Base-by-base conservation (phyloP, 352 stramenopile genomes). In the Pythium brassicae region DNA sequence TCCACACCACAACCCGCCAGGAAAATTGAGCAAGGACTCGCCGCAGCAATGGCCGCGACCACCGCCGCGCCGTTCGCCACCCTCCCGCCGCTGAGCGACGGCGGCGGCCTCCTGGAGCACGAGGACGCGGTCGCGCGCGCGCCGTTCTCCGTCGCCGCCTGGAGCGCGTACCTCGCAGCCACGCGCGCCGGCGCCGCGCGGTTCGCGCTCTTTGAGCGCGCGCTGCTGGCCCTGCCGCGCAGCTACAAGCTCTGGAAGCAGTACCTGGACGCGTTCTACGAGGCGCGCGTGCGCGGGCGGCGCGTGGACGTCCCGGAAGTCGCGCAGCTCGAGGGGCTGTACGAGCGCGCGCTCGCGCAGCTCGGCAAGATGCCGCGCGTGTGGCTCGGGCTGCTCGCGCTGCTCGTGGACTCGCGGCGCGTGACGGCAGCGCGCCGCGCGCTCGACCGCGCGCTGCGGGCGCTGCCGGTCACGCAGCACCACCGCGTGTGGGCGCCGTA, bases 401-500 rank as follows among this genome's bases (percentile, higher is more conserved):
- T 97, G 20, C 59, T 98, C 32, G 70, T 81, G 17, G 65, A 87
- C 47, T 79, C 90, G 70, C 77, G 82, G 56, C 70, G 75, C 22
- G 81, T 96, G 49, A 98, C 90, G 10, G 55, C 65, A 25, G 73
- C 74, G 22, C 88, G 97, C 23, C 83, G 83, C 37, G 84, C 90
- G 25, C 98, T 99, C 55, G 96, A 99, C 76, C 84, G 95, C 55
- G 94, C 96, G 27, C 81, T 99, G 8, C 78, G 96, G 19, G 85
- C 94, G 23, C 77, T 99, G 35, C 97, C 98, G 3, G 94, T 99
- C 55, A 99, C 95, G 37, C 97, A 99, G 73, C 97, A 99, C 76
- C 78, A 97, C 44, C 87, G 93, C 47, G 82, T 99, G 19, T 99
- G 97, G 98, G 74, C 72, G 42, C 70, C 86, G 32, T 98, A 98